Conservation (phyloP, 306 rosid genomes). For the Prunus mume region DNA sequence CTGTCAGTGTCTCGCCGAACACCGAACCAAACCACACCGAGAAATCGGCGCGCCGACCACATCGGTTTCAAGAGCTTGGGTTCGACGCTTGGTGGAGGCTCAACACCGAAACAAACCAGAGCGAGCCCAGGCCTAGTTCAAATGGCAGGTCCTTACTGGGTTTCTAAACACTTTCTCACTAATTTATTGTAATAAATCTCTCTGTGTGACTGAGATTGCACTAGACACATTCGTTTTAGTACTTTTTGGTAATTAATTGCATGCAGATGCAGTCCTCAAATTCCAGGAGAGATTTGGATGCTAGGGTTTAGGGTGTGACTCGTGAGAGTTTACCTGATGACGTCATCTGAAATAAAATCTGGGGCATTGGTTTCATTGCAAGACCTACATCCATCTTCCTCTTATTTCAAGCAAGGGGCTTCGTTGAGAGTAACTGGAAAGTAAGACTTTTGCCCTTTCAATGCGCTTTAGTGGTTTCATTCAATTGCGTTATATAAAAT, state of each 20-base stretch:
- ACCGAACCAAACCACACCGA: no score
- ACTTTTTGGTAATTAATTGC: background rate
- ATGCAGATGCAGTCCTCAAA: background rate
- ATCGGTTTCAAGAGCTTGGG: no score
- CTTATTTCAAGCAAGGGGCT: slow-evolving; percentile 72
- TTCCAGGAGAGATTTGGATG: slow-evolving; percentile 13
- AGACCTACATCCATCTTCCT: slow-evolving; percentile 55
- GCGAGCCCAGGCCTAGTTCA: no score
- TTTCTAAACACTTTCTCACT: no score
- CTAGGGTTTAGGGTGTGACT: background rate
- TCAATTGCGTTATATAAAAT: background rate
- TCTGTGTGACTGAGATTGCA: no score
- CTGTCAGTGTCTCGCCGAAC: no score
- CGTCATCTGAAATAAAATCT: slow-evolving; percentile 43
- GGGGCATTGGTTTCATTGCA: slow-evolving; percentile 54
- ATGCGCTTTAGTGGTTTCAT: background rate
- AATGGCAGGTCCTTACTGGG: no score
- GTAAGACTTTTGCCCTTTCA: slow-evolving; percentile 34
- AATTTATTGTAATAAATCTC: no score
- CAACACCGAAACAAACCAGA: no score
- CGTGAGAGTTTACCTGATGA: slow-evolving; percentile 22
- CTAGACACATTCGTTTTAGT: background rate
- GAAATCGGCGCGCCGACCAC: no score
- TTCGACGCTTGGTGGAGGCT: no score
- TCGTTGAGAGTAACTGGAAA: slow-evolving; percentile 72